Percentiles rank a stretch among this genome's conserved stretches.
These are phyloP conservation scores for Fraxinus anomala DNA, from an alignment of 257 asterid genomes.

Conservation along the genomic window DNA sequence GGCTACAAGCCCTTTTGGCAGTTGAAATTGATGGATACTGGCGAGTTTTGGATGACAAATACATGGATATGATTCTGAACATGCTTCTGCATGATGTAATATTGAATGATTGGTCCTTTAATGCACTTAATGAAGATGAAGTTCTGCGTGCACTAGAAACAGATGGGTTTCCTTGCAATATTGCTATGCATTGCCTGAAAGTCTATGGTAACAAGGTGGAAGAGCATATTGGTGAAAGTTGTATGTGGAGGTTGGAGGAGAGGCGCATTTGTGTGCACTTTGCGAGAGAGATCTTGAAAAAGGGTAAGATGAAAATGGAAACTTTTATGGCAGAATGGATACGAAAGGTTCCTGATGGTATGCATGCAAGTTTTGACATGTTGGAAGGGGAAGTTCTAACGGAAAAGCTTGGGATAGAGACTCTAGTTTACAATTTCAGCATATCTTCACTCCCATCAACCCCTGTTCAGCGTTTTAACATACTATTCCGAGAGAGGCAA, in stretches of 20 bases:
- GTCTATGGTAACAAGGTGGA: slow-evolving; percentile 54
- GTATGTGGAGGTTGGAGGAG: slow-evolving; percentile 75
- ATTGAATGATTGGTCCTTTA: slow-evolving; percentile 68
- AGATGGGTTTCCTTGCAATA: slow-evolving; percentile 70
- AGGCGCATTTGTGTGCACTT: slow-evolving; percentile 62
- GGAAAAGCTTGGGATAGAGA: slow-evolving; percentile 75
- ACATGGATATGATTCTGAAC: slow-evolving; percentile 54
- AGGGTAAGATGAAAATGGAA: slow-evolving; percentile 70
- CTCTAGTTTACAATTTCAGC: slow-evolving; percentile 66
- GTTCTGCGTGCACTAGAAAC: slow-evolving; percentile 59
- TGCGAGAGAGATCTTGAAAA: slow-evolving; percentile 69
- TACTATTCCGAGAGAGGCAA: slow-evolving; percentile 60
- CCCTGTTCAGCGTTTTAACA: slow-evolving; percentile 70
- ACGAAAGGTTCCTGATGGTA: slow-evolving; percentile 65
- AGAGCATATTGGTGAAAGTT: slow-evolving; percentile 36
- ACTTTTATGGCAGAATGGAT: slow-evolving; percentile 72
- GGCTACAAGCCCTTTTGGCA: slow-evolving; percentile 63
- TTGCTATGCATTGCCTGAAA: slow-evolving; percentile 68
- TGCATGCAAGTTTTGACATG: slow-evolving; percentile 61
- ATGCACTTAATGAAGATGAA: slow-evolving; percentile 63
- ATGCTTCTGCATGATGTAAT: slow-evolving; percentile 65
- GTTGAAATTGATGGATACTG: slow-evolving; percentile 82
- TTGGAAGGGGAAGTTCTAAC: slow-evolving; percentile 87
- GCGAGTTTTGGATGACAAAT: slow-evolving; percentile 74
- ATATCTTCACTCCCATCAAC: slow-evolving; percentile 69